Base-by-base conservation (phyloP, 495 filamentous ascomycete genomes). In the Penicillium atrosanguineum region DNA sequence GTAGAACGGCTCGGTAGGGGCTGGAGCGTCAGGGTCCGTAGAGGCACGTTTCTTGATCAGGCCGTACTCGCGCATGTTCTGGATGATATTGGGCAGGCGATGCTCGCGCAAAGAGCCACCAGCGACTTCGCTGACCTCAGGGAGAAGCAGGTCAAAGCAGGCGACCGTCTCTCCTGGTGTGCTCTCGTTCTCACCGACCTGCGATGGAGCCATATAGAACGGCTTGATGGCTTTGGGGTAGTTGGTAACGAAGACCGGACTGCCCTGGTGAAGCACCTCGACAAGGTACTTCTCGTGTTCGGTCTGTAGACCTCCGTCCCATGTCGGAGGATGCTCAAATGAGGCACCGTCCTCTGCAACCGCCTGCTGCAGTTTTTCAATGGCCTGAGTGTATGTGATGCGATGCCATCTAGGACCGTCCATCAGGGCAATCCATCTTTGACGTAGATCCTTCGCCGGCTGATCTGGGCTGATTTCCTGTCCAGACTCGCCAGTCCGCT, bases 71-170 rank as follows among this genome's bases (percentile, higher is more conserved):
- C 78, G 80, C 95, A 97, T 96, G 18, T 87, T 83, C 48, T 81
- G 71, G 50, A 88, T 71, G 26, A 98, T 77, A 21, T 84, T 69
- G 1, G 82, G 73, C 44, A 92, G 70, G 26, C 90, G 85, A 72
- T 97, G 87, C 69, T 97, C 94, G 69, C 94, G 91, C 71, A 97
- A 81, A 4, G 93, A 97, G 21, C 94, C 94, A 16, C 94, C 94
- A 18, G 86, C 89, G 44, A 97, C 82, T 69, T 98, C 94, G 69
- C 90, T 91, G 48, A 90, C 73, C 52, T 91, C 88, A 14, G 94
- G 93, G 29, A 97, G 82, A 16, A 98, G 81, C 46, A 98, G 85
- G 74, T 98, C 94, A 67, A 98, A 98, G 70, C 93, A 97, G 18
- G 93, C 89, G 11, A 91, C 92, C 4, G 92, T 96, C 47, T 73